Percentiles rank a stretch among this genome's conserved stretches.
Conservation (phyloP, 1,284 basidiomycete species). For the Moniliophthora roreri region DNA sequence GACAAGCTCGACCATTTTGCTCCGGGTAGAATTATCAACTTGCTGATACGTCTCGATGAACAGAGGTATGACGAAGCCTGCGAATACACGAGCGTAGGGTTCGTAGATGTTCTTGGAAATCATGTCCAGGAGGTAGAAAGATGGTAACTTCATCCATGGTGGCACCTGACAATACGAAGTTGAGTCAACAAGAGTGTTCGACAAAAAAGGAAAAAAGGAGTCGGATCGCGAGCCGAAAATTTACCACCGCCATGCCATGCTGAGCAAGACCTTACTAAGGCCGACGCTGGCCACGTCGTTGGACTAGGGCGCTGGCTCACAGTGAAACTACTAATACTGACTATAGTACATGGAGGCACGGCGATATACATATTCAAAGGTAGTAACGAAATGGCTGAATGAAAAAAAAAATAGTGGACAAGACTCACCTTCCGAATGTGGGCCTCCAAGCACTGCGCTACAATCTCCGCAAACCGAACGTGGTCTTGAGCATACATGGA, state of each 20-base stretch:
- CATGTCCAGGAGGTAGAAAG: constrained; percentile 94
- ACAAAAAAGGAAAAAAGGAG: constrained; percentile 23
- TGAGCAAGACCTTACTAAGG: not conserved
- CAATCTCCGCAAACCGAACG: constrained; percentile 75
- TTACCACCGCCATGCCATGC: not conserved
- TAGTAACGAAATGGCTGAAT: not conserved
- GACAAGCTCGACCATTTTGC: constrained; percentile 96
- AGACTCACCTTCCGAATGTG: constrained; percentile 88
- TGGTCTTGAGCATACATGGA: constrained; percentile 93
- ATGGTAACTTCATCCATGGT: constrained; percentile 89
- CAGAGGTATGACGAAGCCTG: constrained; percentile 72
- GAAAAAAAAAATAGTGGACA: constrained; percentile 19
- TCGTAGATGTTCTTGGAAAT: constrained; percentile 94
- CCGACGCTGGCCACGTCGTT: not conserved
- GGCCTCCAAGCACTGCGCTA: constrained; percentile 85
- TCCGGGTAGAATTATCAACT: constrained; percentile 80
- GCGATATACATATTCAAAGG: not conserved
- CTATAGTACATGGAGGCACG: not conserved
- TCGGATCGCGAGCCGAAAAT: constrained; percentile 8
- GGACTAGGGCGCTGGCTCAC: not conserved
- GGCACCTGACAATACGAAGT: constrained; percentile 68
- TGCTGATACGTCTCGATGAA: constrained; percentile 85
- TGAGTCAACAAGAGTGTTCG: constrained; percentile 48
- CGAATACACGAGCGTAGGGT: constrained; percentile 84
- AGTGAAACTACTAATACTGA: not conserved